These are phyloP conservation scores for Colletotrichum nymphaeae DNA, from an alignment of 2,329 filamentous ascomycete genomes.

Conservation along the genomic window DNA sequence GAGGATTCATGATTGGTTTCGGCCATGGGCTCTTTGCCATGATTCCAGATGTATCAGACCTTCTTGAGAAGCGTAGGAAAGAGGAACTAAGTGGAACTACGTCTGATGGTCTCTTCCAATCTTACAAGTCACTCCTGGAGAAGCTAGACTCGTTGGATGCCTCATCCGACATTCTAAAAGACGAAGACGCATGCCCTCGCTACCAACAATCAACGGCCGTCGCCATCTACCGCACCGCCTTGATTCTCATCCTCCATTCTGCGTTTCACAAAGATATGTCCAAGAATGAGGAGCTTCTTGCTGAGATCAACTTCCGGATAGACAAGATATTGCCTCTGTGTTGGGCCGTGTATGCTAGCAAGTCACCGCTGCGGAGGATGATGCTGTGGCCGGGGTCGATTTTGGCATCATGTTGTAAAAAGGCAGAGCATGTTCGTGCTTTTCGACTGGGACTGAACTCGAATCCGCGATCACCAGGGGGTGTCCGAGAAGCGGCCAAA, in stretches of 20 bases:
- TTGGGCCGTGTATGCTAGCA: not conserved
- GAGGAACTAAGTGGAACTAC: not conserved
- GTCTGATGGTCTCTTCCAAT: not conserved
- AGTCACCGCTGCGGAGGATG: not conserved
- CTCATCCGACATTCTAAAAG: not conserved
- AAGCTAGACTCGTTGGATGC: not conserved
- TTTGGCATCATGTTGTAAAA: constrained; percentile 8
- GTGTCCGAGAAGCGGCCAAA: not conserved
- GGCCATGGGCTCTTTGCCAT: not conserved
- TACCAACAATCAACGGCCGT: not conserved
- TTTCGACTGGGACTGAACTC: not conserved
- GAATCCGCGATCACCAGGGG: not conserved
- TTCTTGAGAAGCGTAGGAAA: not conserved
- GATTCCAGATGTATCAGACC: not conserved
- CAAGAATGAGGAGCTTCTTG: not conserved
- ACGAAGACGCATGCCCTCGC: not conserved
- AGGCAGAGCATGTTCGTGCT: not conserved
- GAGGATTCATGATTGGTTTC: not conserved
- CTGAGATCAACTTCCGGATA: not conserved
- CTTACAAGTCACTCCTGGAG: not conserved
- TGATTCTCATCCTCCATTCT: not conserved
- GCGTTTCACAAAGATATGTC: not conserved
- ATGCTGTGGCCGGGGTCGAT: constrained; percentile 3
- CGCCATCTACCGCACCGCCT: not conserved
- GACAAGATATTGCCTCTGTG: not conserved